These are phyloP conservation scores for Leccinum arenicola DNA, from an alignment of 768 basidiomycete genomes.

Conservation along the genomic window DNA sequence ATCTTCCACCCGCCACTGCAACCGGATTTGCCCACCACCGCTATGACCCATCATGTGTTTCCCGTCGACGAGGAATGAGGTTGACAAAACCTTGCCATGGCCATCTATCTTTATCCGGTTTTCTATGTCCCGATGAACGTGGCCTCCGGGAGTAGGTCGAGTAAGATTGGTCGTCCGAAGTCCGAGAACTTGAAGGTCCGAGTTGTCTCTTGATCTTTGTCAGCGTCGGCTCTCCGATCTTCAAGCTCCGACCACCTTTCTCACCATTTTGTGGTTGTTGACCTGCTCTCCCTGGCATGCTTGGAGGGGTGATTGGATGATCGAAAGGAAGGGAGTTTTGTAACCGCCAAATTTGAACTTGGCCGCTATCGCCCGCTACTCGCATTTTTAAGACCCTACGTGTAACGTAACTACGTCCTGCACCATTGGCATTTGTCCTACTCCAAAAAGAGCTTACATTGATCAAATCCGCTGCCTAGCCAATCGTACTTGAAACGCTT, in stretches of 20 bases:
- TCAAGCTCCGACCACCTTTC: neutral
- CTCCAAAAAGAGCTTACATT: neutral
- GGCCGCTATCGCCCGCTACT: neutral
- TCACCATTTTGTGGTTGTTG: neutral
- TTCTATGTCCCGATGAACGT: neutral
- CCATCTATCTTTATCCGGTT: neutral
- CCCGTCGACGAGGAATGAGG: neutral
- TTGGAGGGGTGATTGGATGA: neutral
- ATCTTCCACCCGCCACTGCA: neutral
- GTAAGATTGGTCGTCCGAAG: neutral
- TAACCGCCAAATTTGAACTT: neutral
- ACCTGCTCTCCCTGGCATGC: neutral
- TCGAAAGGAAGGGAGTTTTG: neutral
- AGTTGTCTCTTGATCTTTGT: neutral
- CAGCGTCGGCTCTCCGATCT: neutral
- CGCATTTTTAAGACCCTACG: neutral
- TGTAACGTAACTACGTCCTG: neutral
- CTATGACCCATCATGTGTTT: neutral
- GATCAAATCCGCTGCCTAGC: neutral
- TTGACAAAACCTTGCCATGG: neutral
- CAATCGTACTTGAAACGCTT: neutral
- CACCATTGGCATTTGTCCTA: neutral
- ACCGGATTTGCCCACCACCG: neutral
- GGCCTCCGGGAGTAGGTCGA: neutral
- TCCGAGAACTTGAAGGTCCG: too few species aligned